These are phyloP conservation scores for Stylosanthes scabra DNA, from an alignment of 331 rosid genomes.

Conservation along the genomic window DNA sequence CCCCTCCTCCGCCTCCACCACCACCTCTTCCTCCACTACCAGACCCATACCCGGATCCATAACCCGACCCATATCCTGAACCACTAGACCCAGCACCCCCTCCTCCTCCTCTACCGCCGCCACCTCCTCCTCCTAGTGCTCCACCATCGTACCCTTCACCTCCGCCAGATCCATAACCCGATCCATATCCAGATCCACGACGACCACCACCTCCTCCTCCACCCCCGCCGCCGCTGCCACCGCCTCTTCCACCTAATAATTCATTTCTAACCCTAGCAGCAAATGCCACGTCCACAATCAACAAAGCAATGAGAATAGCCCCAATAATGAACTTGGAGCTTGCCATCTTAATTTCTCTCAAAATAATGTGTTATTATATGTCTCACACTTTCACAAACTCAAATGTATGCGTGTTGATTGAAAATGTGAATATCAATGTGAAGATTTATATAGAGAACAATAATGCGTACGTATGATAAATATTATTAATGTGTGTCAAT, in stretches of 20 bases:
- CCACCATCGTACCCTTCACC: conserved; percentile 69
- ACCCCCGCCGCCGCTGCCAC: conserved; percentile 34
- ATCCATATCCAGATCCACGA: conserved; percentile 58
- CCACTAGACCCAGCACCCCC: conserved; percentile 49
- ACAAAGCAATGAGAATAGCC: conserved; percentile 60
- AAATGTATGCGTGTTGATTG: conserved; percentile 15
- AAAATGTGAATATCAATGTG: background rate
- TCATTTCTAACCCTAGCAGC: conserved; percentile 58
- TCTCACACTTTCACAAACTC: background rate
- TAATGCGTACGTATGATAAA: background rate
- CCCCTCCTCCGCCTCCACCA: conserved; percentile 51
- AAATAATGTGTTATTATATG: background rate
- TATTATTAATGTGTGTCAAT: background rate
- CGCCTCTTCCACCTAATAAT: conserved; percentile 33
- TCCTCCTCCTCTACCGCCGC: conserved; percentile 52
- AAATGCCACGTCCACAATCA: conserved; percentile 64
- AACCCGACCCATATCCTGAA: conserved; percentile 52
- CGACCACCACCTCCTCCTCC: conserved; percentile 45
- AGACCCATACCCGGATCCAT: conserved; percentile 57
- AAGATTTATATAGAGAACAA: background rate
- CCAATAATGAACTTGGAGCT: conserved; percentile 58
- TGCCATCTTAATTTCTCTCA: conserved; percentile 47
- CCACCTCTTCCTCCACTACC: conserved; percentile 66
- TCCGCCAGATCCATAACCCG: conserved; percentile 67
- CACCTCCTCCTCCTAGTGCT: conserved; percentile 40